Conservation (phyloP, 1,284 basidiomycete species). For the Cyathus olla region DNA sequence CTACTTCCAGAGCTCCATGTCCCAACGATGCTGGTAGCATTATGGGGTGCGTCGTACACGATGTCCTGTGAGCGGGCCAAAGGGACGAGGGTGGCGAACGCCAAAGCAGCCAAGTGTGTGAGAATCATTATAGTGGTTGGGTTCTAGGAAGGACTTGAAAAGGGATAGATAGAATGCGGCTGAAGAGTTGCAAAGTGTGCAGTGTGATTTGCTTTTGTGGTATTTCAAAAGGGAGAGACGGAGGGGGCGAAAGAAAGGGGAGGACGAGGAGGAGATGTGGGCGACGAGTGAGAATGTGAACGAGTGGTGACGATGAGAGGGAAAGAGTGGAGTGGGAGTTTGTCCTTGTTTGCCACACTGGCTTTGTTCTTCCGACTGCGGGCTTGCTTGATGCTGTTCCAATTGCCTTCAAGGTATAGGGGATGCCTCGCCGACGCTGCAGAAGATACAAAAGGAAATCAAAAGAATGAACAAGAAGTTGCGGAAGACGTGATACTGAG, state of each 20-base stretch:
- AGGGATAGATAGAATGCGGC: too few species aligned
- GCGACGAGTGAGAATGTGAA: constrained; percentile 25
- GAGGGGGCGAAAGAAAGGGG: constrained; percentile 15
- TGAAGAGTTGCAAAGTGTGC: background rate
- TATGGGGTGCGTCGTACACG: constrained; percentile 52
- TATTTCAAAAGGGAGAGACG: constrained; percentile 1
- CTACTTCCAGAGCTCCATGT: constrained; percentile 89
- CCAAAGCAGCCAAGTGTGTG: constrained; percentile 45
- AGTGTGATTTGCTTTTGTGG: constrained; percentile 2
- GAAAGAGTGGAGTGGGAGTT: constrained; percentile 37
- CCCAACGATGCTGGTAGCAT: constrained; percentile 76
- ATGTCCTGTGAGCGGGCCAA: constrained; percentile 47
- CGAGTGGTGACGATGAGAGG: constrained; percentile 30
- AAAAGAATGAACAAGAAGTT: too few species aligned
- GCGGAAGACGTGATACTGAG: too few species aligned
- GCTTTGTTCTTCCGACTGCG: constrained; percentile 26
- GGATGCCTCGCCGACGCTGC: background rate
- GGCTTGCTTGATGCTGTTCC: too few species aligned
- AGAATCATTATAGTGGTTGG: constrained; percentile 43
- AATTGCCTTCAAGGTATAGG: constrained; percentile 4
- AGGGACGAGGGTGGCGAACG: constrained; percentile 55
- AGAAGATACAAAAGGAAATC: too few species aligned
- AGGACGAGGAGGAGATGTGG: constrained; percentile 14
- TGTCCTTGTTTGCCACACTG: constrained; percentile 44
- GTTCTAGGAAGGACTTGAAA: too few species aligned